phyloP scores from a whole-genome alignment of 495 filamentous ascomycete species.

The Penicillium salamii region DNA sequence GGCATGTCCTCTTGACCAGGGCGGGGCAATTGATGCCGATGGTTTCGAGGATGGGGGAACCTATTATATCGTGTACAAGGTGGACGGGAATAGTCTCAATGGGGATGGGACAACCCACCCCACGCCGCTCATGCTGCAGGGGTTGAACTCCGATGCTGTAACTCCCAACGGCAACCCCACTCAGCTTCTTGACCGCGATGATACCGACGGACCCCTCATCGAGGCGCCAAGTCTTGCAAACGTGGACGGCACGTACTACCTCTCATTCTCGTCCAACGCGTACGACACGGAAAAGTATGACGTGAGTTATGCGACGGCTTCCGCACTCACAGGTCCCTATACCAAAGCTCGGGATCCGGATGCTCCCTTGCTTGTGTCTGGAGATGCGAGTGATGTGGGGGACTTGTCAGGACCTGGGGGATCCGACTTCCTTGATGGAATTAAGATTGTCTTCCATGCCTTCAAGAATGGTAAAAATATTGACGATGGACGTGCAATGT shows the following conservation, averaged over 20 bases:
- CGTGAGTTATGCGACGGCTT: constrained; percentile 49
- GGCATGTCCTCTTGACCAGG: constrained; percentile 33
- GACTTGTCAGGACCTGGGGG: constrained; percentile 48
- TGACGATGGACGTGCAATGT: constrained; percentile 18
- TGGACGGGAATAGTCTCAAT: constrained; percentile 55
- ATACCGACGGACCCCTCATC: constrained; percentile 51
- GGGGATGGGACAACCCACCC: constrained; percentile 42
- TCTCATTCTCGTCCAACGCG: constrained; percentile 57
- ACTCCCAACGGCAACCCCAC: constrained; percentile 41
- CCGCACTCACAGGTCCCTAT: constrained; percentile 43
- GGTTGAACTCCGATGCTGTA: constrained; percentile 47
- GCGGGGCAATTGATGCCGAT: constrained; percentile 40
- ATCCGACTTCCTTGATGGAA: constrained; percentile 38
- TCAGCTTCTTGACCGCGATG: constrained; percentile 46
- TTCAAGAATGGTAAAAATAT: constrained; percentile 18
- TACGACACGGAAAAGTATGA: constrained; percentile 49
- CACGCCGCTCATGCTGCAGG: constrained; percentile 57
- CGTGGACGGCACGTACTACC: constrained; percentile 47
- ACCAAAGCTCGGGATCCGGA: constrained; percentile 26
- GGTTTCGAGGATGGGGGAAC: constrained; percentile 33
- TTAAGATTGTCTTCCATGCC: constrained; percentile 47
- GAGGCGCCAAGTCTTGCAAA: constrained; percentile 55
- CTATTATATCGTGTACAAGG: constrained; percentile 46
- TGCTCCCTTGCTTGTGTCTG: constrained; percentile 38
- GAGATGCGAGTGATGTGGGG: constrained; percentile 29